Evolutionary conservation across 192 early-diverging fungal species (phyloP).

Genomic region (Chytriomyces confervae): DNA sequence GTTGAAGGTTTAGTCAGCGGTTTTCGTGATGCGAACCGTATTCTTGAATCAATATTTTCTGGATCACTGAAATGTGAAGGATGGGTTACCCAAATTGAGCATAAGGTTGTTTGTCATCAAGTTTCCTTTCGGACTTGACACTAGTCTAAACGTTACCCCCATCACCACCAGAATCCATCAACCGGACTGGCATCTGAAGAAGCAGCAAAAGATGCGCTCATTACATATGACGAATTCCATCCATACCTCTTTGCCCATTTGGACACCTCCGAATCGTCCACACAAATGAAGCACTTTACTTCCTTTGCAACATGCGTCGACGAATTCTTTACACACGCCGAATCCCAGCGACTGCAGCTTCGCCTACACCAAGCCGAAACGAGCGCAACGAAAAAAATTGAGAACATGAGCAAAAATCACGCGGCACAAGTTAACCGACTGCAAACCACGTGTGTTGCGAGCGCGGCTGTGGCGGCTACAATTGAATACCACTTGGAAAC

Average conservation of each 20-base stretch:
- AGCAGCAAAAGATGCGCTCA: slow-evolving; percentile 4
- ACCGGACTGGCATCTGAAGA: background rate
- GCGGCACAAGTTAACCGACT: slow-evolving; percentile 77
- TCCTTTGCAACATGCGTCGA: slow-evolving; percentile 88
- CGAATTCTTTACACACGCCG: slow-evolving; percentile 89
- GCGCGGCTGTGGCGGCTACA: slow-evolving; percentile 74
- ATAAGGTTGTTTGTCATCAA: slow-evolving; percentile 12
- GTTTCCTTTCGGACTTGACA: background rate
- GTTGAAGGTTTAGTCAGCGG: slow-evolving; percentile 60
- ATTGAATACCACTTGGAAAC: slow-evolving; percentile 84
- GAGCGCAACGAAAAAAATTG: slow-evolving; percentile 81
- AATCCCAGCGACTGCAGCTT: slow-evolving; percentile 79
- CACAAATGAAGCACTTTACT: slow-evolving; percentile 58
- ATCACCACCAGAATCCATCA: background rate
- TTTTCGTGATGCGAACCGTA: slow-evolving; percentile 74
- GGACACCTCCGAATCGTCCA: background rate
- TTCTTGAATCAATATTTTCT: slow-evolving; percentile 52
- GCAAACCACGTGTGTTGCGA: slow-evolving; percentile 71
- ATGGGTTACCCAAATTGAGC: slow-evolving; percentile 34
- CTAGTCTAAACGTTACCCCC: background rate
- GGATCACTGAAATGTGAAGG: slow-evolving; percentile 11
- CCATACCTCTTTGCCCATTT: slow-evolving; percentile 53
- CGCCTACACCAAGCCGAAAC: slow-evolving; percentile 75
- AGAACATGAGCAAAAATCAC: slow-evolving; percentile 80
- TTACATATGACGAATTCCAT: slow-evolving; percentile 53